phyloP scores from a whole-genome alignment of 306 rosid species.

The Pyrus communis region DNA sequence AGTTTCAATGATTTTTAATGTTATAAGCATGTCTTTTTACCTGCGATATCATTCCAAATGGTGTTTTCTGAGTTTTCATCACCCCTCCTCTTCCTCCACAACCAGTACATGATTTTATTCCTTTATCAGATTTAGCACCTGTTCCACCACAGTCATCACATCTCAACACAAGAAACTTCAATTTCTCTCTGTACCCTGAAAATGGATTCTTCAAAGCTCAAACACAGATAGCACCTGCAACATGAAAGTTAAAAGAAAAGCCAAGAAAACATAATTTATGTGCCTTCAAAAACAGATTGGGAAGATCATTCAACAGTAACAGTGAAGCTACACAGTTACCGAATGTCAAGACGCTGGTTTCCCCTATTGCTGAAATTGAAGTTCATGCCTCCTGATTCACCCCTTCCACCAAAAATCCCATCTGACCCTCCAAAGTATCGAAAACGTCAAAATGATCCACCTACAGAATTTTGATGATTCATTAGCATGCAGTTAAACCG shows the following conservation, averaged over 20 bases:
- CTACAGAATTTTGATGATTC: slow-evolving; percentile 31
- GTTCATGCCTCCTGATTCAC: slow-evolving; percentile 53
- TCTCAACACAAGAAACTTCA: slow-evolving; percentile 57
- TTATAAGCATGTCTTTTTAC: slow-evolving; percentile 27
- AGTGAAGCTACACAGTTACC: slow-evolving; percentile 34
- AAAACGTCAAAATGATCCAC: slow-evolving; percentile 76
- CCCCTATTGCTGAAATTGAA: slow-evolving; percentile 49
- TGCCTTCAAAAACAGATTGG: neutral
- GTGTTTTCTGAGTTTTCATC: slow-evolving; percentile 67
- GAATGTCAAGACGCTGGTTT: slow-evolving; percentile 50
- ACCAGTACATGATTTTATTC: slow-evolving; percentile 53
- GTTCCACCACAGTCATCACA: slow-evolving; percentile 74
- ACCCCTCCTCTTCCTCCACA: slow-evolving; percentile 93
- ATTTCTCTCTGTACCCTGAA: slow-evolving; percentile 69
- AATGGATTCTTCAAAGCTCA: slow-evolving; percentile 87
- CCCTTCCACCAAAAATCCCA: slow-evolving; percentile 56
- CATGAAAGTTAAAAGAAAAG: neutral
- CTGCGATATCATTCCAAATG: slow-evolving; percentile 90
- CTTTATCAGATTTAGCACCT: slow-evolving; percentile 66
- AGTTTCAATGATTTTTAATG: neutral
- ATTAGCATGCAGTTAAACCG: slow-evolving; percentile 15
- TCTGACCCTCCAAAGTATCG: slow-evolving; percentile 63
- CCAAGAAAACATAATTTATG: neutral
- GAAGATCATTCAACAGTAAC: neutral
- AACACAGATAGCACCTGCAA: slow-evolving; percentile 65